phyloP scores from a whole-genome alignment of 371 early-diverging fungal species.

The Circinella minor region DNA sequence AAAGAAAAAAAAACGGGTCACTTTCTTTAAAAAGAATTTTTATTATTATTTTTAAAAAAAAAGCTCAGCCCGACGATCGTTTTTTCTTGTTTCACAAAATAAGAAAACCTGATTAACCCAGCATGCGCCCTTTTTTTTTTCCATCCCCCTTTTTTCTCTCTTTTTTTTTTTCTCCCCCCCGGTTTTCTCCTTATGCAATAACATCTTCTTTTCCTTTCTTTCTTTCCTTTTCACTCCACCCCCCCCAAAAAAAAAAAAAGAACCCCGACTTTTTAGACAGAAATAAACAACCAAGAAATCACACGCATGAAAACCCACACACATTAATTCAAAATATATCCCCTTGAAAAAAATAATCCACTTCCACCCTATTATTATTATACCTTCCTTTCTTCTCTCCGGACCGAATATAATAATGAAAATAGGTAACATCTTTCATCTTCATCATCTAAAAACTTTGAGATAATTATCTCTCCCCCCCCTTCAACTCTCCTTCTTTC shows the following conservation, averaged over 20 bases:
- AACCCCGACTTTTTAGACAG: too few species aligned
- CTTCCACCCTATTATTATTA: background rate
- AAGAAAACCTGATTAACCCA: conserved; percentile 2
- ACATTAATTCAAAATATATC: too few species aligned
- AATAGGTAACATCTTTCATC: too few species aligned
- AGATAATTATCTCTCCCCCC: background rate
- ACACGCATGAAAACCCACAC: too few species aligned
- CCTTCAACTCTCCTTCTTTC: background rate
- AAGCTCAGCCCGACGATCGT: conserved; percentile 11
- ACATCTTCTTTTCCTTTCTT: too few species aligned
- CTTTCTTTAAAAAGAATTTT: conserved; percentile 4
- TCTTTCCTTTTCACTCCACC: too few species aligned
- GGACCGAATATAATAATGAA: too few species aligned
- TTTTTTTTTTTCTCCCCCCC: background rate
- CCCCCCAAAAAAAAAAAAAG: too few species aligned
- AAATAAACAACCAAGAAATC: too few species aligned
- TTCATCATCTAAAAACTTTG: too few species aligned
- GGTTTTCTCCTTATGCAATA: too few species aligned
- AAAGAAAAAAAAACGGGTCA: conserved; percentile 5
- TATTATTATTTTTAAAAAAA: background rate
- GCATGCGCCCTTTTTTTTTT: background rate
- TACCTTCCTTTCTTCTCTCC: too few species aligned
- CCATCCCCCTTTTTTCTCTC: background rate
- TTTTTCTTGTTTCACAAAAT: background rate
- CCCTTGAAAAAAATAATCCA: background rate